A percentile compares a stretch with the other conserved stretches of the same genome.
Conservation (phyloP, 345 rosid species). For the Geranium brycei region DNA sequence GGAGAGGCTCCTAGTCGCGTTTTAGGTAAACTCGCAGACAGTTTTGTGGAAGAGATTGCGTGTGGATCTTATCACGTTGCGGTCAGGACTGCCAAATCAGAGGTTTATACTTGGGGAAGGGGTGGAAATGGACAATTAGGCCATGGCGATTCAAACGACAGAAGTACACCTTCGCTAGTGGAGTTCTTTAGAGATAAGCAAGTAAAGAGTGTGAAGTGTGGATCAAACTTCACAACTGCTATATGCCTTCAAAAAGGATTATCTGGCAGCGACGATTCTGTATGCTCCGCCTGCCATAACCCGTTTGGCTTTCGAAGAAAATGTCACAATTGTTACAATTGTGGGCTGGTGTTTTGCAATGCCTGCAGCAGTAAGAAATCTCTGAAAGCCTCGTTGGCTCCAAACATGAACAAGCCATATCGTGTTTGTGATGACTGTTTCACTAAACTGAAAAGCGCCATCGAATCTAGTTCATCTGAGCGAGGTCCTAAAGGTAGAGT, state of each 20-base stretch:
- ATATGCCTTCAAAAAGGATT: neutral
- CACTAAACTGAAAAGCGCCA: neutral
- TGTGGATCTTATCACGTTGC: constrained; percentile 83
- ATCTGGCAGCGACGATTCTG: neutral
- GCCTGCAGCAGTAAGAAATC: neutral
- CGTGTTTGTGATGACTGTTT: neutral
- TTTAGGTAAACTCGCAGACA: constrained; percentile 38
- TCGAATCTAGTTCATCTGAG: neutral
- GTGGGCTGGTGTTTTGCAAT: neutral
- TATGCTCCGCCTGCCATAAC: neutral
- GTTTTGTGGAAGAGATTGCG: constrained; percentile 52
- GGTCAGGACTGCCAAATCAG: constrained; percentile 25
- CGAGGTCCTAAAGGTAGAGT: too few relatives aligned
- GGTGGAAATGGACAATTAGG: neutral
- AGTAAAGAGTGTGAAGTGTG: neutral
- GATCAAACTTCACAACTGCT: neutral
- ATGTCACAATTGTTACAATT: neutral
- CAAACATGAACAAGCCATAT: neutral
- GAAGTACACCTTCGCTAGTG: neutral
- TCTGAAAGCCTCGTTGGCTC: neutral
- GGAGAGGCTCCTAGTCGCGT: constrained; percentile 48
- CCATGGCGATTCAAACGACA: neutral
- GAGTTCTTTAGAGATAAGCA: neutral
- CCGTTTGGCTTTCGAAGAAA: neutral
- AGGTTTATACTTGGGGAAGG: neutral